phyloP scores from a whole-genome alignment of 768 basidiomycete species.

The Lyophyllum semitale region DNA sequence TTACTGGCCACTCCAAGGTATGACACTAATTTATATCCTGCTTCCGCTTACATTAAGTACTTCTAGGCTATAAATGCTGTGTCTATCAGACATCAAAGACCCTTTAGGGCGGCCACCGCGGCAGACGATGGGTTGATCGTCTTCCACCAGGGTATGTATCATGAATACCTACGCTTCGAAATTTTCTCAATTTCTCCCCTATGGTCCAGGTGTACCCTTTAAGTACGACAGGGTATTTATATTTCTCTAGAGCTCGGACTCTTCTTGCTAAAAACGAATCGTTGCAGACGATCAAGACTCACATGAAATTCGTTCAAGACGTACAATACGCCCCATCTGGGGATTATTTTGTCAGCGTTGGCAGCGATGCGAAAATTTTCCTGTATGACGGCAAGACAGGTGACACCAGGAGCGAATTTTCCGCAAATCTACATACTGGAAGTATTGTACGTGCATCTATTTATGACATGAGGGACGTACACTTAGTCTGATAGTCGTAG shows the following conservation, averaged over 20 bases:
- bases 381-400: conserved; percentile 91
- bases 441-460: conserved; percentile 57
- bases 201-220: conserved; percentile 69
- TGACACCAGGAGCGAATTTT: conserved; percentile 70
- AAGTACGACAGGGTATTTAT: conserved; percentile 79
- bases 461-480: not conserved
- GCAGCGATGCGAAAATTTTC: conserved; percentile 85
- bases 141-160: conserved; percentile 70
- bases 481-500: conserved; percentile 31
- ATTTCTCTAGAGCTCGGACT: not conserved
- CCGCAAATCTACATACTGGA: conserved; percentile 71
- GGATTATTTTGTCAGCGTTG: conserved; percentile 83
- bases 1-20: conserved; percentile 89
- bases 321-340: conserved; percentile 83
- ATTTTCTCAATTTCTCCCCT: not conserved
- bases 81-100: conserved; percentile 83
- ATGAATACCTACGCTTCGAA: not conserved
- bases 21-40: not conserved
- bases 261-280: not conserved
- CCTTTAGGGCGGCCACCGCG: conserved; percentile 89
- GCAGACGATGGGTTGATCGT: conserved; percentile 81
- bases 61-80: conserved; percentile 82
- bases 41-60: not conserved
- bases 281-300: conserved; percentile 75
- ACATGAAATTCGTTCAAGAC: conserved; percentile 92